Base-by-base conservation (phyloP, 345 rosid genomes). In the Lepidium aucheri region DNA sequence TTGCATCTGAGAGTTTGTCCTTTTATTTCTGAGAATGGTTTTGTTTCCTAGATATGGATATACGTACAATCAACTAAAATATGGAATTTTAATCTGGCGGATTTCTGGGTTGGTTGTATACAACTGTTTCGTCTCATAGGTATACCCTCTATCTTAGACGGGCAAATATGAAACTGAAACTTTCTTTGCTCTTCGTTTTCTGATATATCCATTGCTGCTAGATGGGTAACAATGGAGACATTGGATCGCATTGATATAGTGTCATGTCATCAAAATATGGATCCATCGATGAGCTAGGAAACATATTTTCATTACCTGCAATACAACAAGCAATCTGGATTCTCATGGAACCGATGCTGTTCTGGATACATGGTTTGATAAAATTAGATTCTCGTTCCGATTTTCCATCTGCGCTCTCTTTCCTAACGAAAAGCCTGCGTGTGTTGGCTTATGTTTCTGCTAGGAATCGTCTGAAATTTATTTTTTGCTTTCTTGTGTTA, bases 101-200 rank as follows among this genome's bases (percentile, higher is more conserved):
- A 80, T 86, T 87, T 79, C 85, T 77, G 86, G 77, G 74, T 86
- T 83, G 85, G 73, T 88, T 85, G 84, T 87, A 76, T 81, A 82
- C 88, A 86, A 84, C 77, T 83, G 74, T 78, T 82, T 82, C 79
- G 82, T 85, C 81, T 86, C 89, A 84, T 96, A 95, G 96, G 97
- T 87, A 90, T 71, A 63, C 88, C 93, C 83, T 79, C 80, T 81
- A 84, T 79, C 85, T 77, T 76, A 81, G 86, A 84, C 76, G 86
- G 89, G 88, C 77, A 83, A 78, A 79, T 86, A 83, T 83, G 75
- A 83, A 61, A 62, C 28, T 44, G 41, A 85, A 76, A 76, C 81
- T 74, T 80, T 82, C 70, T 60, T 65, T 68, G 77, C 74, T 76
- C 80, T 76, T 77, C 68, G 26, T 74, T 74, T 80, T 88, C 85